Percentiles rank a stretch among this genome's conserved stretches.
phyloP scores from a whole-genome alignment of 345 rosid genomes.

The Eucalyptus curtisii region DNA sequence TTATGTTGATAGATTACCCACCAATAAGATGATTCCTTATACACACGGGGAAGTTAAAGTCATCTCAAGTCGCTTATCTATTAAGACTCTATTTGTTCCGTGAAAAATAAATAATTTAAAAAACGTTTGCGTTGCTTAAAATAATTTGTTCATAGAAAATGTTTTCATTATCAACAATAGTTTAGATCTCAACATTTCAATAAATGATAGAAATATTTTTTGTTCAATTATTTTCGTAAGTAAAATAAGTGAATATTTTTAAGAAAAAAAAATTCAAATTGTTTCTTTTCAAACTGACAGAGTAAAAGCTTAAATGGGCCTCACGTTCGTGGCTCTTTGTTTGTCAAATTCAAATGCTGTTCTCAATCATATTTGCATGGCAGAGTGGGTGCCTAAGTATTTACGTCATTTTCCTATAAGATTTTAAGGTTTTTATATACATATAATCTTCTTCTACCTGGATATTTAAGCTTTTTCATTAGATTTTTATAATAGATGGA shows the following conservation, averaged over 20 bases:
- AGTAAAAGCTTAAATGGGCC: background rate
- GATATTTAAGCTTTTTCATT: background rate
- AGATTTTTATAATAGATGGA: background rate
- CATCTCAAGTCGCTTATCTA: background rate
- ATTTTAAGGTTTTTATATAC: background rate
- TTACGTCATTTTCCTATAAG: background rate
- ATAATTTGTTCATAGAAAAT: background rate
- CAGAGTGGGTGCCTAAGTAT: too few species aligned
- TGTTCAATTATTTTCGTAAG: background rate
- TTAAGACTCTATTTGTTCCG: background rate
- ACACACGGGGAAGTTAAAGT: background rate
- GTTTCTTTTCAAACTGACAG: background rate
- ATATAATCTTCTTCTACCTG: background rate
- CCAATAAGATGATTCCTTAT: background rate
- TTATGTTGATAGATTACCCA: background rate
- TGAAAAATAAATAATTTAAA: background rate
- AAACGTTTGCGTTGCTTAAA: rapidly evolving
- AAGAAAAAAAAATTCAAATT: background rate
- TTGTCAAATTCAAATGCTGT: background rate
- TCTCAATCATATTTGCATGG: background rate
- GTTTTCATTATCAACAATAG: background rate
- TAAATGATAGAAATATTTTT: background rate
- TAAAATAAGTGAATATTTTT: background rate
- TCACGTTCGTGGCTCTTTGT: background rate
- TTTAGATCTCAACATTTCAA: background rate